Evolutionary conservation across 495 filamentous ascomycete species (phyloP).

Genomic region (Talaromyces wortmannii): DNA sequence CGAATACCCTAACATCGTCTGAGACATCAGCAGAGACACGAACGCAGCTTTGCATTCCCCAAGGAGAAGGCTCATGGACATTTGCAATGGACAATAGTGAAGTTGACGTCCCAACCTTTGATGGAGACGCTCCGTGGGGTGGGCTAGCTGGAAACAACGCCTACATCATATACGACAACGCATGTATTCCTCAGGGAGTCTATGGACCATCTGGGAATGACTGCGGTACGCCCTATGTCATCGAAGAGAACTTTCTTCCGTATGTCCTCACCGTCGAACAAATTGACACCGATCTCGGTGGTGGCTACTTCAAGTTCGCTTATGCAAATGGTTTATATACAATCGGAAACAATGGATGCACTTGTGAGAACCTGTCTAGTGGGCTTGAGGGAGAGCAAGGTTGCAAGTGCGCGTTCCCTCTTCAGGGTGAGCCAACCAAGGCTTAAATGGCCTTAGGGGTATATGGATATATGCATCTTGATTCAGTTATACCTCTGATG

Average conservation of each 20-base stretch:
- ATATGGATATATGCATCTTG: too few species aligned
- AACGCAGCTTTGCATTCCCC: not conserved
- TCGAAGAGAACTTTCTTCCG: not conserved
- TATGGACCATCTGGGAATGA: not conserved
- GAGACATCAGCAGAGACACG: not conserved
- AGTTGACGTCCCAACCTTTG: not conserved
- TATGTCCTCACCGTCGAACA: not conserved
- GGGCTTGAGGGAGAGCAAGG: not conserved
- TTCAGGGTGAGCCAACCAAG: not conserved
- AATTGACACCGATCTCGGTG: not conserved
- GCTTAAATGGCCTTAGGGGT: not conserved
- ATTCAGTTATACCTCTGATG: too few species aligned
- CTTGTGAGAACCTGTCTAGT: not conserved
- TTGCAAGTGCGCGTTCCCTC: not conserved
- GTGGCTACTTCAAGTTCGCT: not conserved
- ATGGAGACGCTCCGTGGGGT: not conserved
- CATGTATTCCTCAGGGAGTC: not conserved
- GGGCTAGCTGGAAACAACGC: not conserved
- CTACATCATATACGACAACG: not conserved
- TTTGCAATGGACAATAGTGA: not conserved
- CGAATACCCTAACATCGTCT: not conserved
- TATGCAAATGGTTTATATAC: not conserved
- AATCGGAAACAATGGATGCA: not conserved
- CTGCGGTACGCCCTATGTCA: constrained; percentile 1
- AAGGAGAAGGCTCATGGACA: not conserved